Conservation (phyloP, 1,284 basidiomycete genomes). For the Uromyces viciae-fabae region DNA sequence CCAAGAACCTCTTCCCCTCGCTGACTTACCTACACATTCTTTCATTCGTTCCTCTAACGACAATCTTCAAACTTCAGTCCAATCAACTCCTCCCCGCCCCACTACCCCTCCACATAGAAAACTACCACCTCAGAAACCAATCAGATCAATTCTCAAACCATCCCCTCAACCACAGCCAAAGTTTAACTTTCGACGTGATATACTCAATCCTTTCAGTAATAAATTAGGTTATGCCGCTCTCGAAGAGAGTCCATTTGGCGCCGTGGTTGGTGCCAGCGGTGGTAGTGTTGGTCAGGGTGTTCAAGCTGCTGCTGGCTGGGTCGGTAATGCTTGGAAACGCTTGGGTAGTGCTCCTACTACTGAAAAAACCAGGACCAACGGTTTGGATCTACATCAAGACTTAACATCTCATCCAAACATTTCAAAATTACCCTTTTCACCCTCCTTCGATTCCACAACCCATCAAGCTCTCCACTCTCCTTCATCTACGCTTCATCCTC, state of each 20-base stretch:
- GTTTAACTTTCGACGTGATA: slow-evolving; percentile 50
- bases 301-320: slow-evolving; percentile 38
- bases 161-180: slow-evolving; percentile 45
- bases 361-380: background rate
- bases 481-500: background rate
- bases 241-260: slow-evolving; percentile 21
- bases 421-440: background rate
- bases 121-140: slow-evolving; percentile 29
- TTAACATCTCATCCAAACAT: background rate
- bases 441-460: background rate
- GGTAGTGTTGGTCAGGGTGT: slow-evolving; percentile 30
- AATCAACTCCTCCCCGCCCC: slow-evolving; percentile 19
- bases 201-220: slow-evolving; percentile 48
- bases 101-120: slow-evolving; percentile 35
- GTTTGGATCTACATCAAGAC: too few species aligned
- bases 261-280: slow-evolving; percentile 19
- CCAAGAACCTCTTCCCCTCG: too few species aligned
- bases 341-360: background rate
- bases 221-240: slow-evolving; percentile 44
- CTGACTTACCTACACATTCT: too few species aligned
- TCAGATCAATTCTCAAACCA: slow-evolving; percentile 49
- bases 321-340: slow-evolving; percentile 34
- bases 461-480: background rate
- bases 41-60: too few species aligned
- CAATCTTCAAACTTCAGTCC: too few species aligned